Evolutionary conservation across 192 early-diverging fungal genomes (phyloP), one percentile per base, ranked within the genome.

Genomic region (Chytriomyces hyalinus): DNA sequence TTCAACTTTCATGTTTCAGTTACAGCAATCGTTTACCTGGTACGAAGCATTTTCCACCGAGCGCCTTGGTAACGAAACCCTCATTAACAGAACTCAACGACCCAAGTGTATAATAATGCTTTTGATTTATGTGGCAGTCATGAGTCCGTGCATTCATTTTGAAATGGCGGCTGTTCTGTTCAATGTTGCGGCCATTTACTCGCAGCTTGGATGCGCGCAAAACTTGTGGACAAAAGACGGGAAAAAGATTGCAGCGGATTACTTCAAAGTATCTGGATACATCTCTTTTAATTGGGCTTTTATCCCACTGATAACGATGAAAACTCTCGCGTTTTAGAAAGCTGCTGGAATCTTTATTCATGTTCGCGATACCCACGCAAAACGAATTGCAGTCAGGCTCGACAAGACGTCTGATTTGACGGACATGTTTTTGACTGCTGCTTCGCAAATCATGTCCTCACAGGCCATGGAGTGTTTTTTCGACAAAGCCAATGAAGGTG

Each of bases 401-500:
- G 82, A 85, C 11, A 73, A 67, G 45, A 61, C 61, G 0, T 79
- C 81, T 5, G 97, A 97, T 76, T 85, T 97, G 79, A 89, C 88
- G 4, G 84, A 92, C 15, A 78, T 85, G 6, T 91, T 91, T 15
- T 82, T 98, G 9, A 88, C 90, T 6, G 90, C 91, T 1, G 81
- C 90, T 1, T 86, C 90, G 17, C 88, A 91, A 70, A 76, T 95
- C 24, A 96, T 96, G 94, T 83, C 96, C 1, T 93, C 94, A 6
- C 97, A 99, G 80, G 95, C 97, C 17, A 92, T 95, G 78, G 96
- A 97, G 81, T 98, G 97, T 78, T 95, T 92, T 49, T 98, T 94
- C 90, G 94, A 94, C 57, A 93, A 95, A 69, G 95, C 95, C 1
- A 84, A 70, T 49, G 78, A 86, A 50, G 86, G 84, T 83, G 71